Conservation (phyloP, 495 filamentous ascomycete species). For the Halenospora varia region DNA sequence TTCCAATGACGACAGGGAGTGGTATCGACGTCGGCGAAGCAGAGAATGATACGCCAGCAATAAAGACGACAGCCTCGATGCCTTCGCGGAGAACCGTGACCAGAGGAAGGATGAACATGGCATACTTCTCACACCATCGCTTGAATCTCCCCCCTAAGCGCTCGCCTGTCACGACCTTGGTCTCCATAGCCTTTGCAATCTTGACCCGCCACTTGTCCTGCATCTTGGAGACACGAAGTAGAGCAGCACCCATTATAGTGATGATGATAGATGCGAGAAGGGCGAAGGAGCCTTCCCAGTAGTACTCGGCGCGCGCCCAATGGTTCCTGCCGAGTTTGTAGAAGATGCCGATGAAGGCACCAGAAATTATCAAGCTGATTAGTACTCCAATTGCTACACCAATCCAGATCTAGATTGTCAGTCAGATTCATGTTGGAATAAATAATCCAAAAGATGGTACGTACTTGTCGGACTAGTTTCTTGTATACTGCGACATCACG, state of each 20-base stretch:
- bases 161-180: no score
- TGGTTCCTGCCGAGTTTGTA: constrained; percentile 64
- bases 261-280: constrained; percentile 73
- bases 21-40: constrained; percentile 71
- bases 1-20: constrained; percentile 64
- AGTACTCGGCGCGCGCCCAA: constrained; percentile 62
- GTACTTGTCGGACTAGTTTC: constrained; percentile 66
- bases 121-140: constrained; percentile 68
- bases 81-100: constrained; percentile 82
- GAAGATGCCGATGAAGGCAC: constrained; percentile 74
- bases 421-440: not conserved
- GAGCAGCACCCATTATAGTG: constrained; percentile 69
- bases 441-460: not conserved
- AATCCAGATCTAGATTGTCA: constrained; percentile 58
- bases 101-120: constrained; percentile 78
- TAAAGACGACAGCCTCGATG: constrained; percentile 76
- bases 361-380: constrained; percentile 65
- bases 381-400: constrained; percentile 60
- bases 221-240: constrained; percentile 78
- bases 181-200: constrained; percentile 64
- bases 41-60: constrained; percentile 73
- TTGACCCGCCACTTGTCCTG: constrained; percentile 83
- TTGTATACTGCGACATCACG: constrained; percentile 56
- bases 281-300: constrained; percentile 76
- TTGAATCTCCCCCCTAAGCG: no score